phyloP scores from a whole-genome alignment of 768 basidiomycete genomes.

The Gyrodon lividus region DNA sequence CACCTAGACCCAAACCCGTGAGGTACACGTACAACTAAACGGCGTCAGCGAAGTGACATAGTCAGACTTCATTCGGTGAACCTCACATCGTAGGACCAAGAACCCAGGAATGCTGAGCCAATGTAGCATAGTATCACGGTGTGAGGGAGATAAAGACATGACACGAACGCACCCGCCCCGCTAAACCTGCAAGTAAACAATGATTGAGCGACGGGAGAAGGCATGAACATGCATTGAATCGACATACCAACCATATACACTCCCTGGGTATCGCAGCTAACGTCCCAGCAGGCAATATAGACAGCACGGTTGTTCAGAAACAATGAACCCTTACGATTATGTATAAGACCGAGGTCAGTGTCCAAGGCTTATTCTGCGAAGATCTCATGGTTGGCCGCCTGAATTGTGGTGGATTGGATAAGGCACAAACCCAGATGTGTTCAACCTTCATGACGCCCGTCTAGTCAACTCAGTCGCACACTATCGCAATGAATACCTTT shows the following conservation, averaged over 20 bases:
- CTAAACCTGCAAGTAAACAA: not conserved
- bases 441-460: not conserved
- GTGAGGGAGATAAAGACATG: not conserved
- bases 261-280: slow-evolving; percentile 5
- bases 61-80: not conserved
- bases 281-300: not conserved
- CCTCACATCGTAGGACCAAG: not conserved
- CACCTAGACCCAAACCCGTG: not conserved
- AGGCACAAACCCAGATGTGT: slow-evolving; percentile 1
- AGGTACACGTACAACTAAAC: not conserved
- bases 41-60: not conserved
- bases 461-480: not conserved
- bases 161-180: not conserved
- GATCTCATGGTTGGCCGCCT: not conserved
- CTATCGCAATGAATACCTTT: not conserved
- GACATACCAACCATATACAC: slow-evolving; percentile 1
- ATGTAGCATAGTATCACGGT: not conserved
- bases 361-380: not conserved
- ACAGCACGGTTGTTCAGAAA: not conserved
- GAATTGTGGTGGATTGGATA: too few species aligned
- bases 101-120: not conserved
- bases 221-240: not conserved
- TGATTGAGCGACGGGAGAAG: not conserved
- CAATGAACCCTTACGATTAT: not conserved
- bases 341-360: not conserved